Percentiles rank a stretch among this genome's conserved stretches.
phyloP scores from a whole-genome alignment of 2,329 filamentous ascomycete genomes.

The Sclerotinia nivalis region DNA sequence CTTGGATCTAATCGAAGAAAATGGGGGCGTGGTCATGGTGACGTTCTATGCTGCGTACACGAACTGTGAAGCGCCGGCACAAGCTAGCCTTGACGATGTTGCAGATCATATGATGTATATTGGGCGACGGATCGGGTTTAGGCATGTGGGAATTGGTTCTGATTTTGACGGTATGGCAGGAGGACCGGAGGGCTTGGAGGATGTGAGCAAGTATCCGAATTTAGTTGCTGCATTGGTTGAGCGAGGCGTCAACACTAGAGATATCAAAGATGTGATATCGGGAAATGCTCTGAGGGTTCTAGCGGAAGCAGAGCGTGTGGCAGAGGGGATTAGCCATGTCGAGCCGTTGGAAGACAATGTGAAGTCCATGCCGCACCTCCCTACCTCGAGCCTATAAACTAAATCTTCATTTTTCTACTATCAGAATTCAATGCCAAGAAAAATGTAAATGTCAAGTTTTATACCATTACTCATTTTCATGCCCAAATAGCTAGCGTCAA shows the following conservation, averaged over 20 bases:
- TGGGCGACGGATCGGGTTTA: conserved; percentile 61
- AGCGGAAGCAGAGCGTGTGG: neutral
- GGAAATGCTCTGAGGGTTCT: conserved; percentile 4
- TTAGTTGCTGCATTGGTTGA: neutral
- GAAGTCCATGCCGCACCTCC: neutral
- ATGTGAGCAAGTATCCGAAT: neutral
- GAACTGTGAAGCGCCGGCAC: conserved; percentile 3
- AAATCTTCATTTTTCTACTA: no score
- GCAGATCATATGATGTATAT: conserved; percentile 61
- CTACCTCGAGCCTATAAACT: no score
- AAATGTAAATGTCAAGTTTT: no score
- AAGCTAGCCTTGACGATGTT: conserved; percentile 44
- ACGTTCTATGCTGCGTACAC: conserved; percentile 24
- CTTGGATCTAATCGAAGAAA: conserved; percentile 52
- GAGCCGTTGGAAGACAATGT: neutral
- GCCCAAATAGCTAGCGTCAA: no score
- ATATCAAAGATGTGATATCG: no score
- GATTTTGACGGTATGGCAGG: conserved; percentile 61
- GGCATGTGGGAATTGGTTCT: conserved; percentile 61
- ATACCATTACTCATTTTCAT: no score
- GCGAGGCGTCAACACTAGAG: no score
- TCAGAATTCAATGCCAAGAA: no score
- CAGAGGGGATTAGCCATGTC: neutral
- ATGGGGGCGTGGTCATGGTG: conserved; percentile 59
- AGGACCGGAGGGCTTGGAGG: conserved; percentile 53